Conservation (phyloP, 2,329 filamentous ascomycete species). For the Byssothecium circinans region DNA sequence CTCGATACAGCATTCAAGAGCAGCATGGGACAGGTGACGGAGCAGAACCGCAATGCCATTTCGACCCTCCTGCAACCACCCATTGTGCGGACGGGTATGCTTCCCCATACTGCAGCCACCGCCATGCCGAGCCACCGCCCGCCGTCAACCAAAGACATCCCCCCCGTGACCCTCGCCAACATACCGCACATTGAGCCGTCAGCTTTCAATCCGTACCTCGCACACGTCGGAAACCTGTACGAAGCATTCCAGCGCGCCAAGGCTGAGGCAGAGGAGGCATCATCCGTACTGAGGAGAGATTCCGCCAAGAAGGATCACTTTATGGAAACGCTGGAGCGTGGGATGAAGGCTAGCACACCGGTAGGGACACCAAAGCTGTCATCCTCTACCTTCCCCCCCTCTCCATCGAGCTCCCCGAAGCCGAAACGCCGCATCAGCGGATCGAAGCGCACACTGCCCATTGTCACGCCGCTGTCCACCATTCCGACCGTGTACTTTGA, state of each 20-base stretch:
- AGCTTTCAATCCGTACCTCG: conserved; percentile 81
- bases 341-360: conserved; percentile 39
- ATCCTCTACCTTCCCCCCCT: conserved; percentile 47
- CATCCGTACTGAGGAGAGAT: conserved; percentile 50
- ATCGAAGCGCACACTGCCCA: conserved; percentile 65
- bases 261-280: conserved; percentile 66
- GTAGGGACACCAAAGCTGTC: conserved; percentile 43
- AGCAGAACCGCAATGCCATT: conserved; percentile 89
- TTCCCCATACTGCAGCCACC: conserved; percentile 74
- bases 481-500: conserved; percentile 95
- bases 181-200: conserved; percentile 77
- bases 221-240: conserved; percentile 83
- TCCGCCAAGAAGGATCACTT: conserved; percentile 54
- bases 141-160: conserved; percentile 86
- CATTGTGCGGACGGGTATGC: conserved; percentile 83
- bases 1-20: conserved; percentile 68
- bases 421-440: conserved; percentile 55
- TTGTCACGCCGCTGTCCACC: conserved; percentile 82
- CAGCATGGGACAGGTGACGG: conserved; percentile 63
- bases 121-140: conserved; percentile 73
- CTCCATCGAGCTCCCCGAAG: conserved; percentile 53
- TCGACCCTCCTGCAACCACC: conserved; percentile 90
- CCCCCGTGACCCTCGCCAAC: conserved; percentile 87
- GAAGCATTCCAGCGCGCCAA: conserved; percentile 86
- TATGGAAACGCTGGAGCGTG: conserved; percentile 51